Percentiles rank a stretch among this genome's conserved stretches.
Conservation (phyloP, 2,329 filamentous ascomycete genomes). For the Teratosphaeriaceae sp. region DNA sequence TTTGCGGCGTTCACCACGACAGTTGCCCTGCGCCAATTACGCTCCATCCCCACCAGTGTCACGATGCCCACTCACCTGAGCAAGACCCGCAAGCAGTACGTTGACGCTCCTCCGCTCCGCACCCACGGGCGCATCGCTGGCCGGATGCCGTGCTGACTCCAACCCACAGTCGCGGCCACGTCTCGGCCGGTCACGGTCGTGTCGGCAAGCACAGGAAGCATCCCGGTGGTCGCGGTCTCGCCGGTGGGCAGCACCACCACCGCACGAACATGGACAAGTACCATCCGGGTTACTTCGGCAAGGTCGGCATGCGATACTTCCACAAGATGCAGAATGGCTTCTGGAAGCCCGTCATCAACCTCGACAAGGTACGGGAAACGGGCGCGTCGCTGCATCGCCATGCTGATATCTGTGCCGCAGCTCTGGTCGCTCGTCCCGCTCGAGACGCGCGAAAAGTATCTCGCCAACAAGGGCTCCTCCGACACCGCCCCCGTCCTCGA, state of each 20-base stretch:
- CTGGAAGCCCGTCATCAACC: constrained; percentile 98
- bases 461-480: constrained; percentile 77
- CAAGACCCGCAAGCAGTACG: constrained; percentile 74
- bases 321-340: constrained; percentile 93
- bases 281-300: constrained; percentile 99
- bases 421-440: constrained; percentile 91
- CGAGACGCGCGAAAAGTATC: constrained; percentile 90
- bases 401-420: too few species aligned
- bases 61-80: constrained; percentile 68
- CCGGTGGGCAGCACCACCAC: constrained; percentile 99
- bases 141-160: constrained; percentile 12
- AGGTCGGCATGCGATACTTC: constrained; percentile 62
- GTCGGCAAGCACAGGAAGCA: constrained; percentile 97
- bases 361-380: too few species aligned
- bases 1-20: background rate
- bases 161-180: constrained; percentile 75
- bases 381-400: too few species aligned
- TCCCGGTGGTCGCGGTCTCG: constrained; percentile 73
- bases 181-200: constrained; percentile 97
- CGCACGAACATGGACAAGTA: constrained; percentile 88
- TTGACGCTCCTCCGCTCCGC: constrained; percentile 21
- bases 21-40: background rate
- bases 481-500: constrained; percentile 97
- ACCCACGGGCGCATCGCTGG: background rate
- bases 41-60: constrained; percentile 25